These are phyloP conservation scores for Fereydounia khargensis DNA, from an alignment of 1,284 basidiomycete species.

Conservation along the genomic window DNA sequence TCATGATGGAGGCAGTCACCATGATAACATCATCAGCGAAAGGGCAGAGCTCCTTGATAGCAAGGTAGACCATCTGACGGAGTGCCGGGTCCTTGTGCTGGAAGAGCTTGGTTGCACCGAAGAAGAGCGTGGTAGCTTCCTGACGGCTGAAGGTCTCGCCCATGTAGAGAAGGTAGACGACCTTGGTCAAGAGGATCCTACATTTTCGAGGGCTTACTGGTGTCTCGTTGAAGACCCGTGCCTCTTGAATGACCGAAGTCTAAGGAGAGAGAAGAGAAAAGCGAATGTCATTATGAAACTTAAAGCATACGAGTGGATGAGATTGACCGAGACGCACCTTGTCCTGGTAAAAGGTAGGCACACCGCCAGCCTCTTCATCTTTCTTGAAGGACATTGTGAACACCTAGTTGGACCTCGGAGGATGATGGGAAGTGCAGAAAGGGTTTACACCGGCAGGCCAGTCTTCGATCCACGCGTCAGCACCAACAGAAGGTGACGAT, in stretches of 20 bases:
- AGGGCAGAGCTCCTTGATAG: slow-evolving; percentile 94
- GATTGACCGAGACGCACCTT: slow-evolving; percentile 28
- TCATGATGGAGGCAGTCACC: slow-evolving; percentile 99
- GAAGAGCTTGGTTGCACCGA: slow-evolving; percentile 97
- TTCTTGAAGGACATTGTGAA: slow-evolving; percentile 56
- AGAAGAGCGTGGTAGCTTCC: slow-evolving; percentile 96
- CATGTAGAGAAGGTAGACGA: slow-evolving; percentile 92
- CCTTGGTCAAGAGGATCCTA: slow-evolving; percentile 89
- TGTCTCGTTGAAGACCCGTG: slow-evolving; percentile 97
- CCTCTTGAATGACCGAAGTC: slow-evolving; percentile 70
- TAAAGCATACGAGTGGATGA: too few relatives aligned
- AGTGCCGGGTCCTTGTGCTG: slow-evolving; percentile 98
- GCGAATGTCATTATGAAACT: too few relatives aligned
- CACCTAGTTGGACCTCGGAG: slow-evolving; percentile 1
- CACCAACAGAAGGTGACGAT: too few relatives aligned
- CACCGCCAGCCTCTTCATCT: slow-evolving; percentile 51
- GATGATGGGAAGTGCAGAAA: too few relatives aligned
- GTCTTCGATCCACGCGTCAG: too few relatives aligned
- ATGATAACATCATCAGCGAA: slow-evolving; percentile 98
- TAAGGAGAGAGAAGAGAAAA: too few relatives aligned
- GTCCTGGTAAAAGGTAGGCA: slow-evolving; percentile 54
- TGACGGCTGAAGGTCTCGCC: slow-evolving; percentile 93
- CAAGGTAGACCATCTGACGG: slow-evolving; percentile 96
- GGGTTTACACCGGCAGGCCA: too few relatives aligned
- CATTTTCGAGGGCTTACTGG: slow-evolving; percentile 86